Conservation (phyloP, 202 grass and related monocot genomes). For the Panicum virgatum region DNA sequence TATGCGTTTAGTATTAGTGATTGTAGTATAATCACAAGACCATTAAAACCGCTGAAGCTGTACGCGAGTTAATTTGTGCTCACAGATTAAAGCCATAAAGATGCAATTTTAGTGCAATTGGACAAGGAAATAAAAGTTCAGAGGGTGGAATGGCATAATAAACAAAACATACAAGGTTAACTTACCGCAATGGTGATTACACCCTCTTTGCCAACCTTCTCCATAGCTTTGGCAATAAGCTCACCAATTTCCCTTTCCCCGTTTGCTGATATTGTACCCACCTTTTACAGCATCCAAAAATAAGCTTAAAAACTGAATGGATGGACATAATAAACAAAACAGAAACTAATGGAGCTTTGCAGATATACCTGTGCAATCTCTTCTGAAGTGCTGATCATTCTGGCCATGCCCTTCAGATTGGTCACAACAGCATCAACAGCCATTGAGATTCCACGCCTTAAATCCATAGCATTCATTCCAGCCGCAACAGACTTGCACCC, state of each 20-base stretch:
- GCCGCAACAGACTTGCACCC: slow-evolving; percentile 91
- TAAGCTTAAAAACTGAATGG: not conserved
- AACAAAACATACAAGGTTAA: slow-evolving; percentile 28
- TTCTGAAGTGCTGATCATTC: slow-evolving; percentile 89
- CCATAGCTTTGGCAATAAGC: slow-evolving; percentile 98
- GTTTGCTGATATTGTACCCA: slow-evolving; percentile 97
- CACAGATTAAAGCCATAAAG: not conserved
- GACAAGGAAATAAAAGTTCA: not conserved
- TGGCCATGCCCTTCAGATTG: slow-evolving; percentile 77
- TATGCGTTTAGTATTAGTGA: not conserved
- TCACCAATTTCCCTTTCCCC: slow-evolving; percentile 98
- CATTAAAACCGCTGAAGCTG: not conserved
- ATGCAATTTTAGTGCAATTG: not conserved
- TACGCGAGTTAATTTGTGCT: not conserved
- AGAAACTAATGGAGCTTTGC: not conserved
- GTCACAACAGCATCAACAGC: slow-evolving; percentile 89
- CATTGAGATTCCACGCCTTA: slow-evolving; percentile 92
- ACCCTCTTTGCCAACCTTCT: slow-evolving; percentile 99
- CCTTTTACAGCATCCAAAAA: slow-evolving; percentile 50
- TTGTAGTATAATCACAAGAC: not conserved
- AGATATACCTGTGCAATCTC: slow-evolving; percentile 79
- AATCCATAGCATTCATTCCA: slow-evolving; percentile 95
- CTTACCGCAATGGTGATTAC: slow-evolving; percentile 97
- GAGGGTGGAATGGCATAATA: not conserved
- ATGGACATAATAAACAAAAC: not conserved